Evolutionary conservation across 768 basidiomycete genomes (phyloP).

Genomic region (Phaffia australis): DNA sequence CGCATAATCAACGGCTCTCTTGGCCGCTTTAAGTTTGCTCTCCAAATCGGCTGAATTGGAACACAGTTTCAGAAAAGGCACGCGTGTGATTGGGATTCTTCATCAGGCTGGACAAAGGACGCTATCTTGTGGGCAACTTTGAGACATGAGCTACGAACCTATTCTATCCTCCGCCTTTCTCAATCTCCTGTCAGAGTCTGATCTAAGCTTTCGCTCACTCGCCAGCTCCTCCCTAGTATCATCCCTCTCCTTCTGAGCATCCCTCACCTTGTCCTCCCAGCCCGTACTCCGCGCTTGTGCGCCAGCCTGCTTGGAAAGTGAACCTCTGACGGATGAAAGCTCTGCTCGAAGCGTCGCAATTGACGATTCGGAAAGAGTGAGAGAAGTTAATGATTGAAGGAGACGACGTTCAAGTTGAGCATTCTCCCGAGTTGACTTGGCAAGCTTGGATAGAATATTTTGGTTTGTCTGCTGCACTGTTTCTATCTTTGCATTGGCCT

Average conservation of each 20-base stretch:
- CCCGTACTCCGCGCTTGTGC: slow-evolving; percentile 30
- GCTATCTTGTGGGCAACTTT: not conserved
- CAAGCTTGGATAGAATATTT: slow-evolving; percentile 16
- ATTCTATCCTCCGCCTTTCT: slow-evolving; percentile 33
- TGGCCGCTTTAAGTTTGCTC: slow-evolving; percentile 27
- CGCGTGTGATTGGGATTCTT: not conserved
- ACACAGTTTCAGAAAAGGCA: no score
- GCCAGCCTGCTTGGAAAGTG: slow-evolving; percentile 30
- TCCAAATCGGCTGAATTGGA: slow-evolving; percentile 31
- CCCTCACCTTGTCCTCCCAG: slow-evolving; percentile 31
- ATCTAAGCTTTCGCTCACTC: slow-evolving; percentile 28
- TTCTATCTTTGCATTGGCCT: slow-evolving; percentile 18
- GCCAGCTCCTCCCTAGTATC: slow-evolving; percentile 30
- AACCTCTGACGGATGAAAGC: slow-evolving; percentile 31
- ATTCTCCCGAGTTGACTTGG: slow-evolving; percentile 15
- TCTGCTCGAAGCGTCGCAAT: slow-evolving; percentile 37
- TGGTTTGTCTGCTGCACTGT: slow-evolving; percentile 11
- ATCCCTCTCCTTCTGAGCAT: slow-evolving; percentile 32
- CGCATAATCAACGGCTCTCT: slow-evolving; percentile 31
- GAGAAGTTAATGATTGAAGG: slow-evolving; percentile 35
- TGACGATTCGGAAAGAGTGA: slow-evolving; percentile 35
- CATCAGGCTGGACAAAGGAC: not conserved
- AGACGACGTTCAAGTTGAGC: slow-evolving; percentile 28
- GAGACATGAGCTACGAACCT: slow-evolving; percentile 19
- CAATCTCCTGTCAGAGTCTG: slow-evolving; percentile 31